Evolutionary conservation across 208 protist genomes (phyloP).

Genomic region (Crithidia sp.): DNA sequence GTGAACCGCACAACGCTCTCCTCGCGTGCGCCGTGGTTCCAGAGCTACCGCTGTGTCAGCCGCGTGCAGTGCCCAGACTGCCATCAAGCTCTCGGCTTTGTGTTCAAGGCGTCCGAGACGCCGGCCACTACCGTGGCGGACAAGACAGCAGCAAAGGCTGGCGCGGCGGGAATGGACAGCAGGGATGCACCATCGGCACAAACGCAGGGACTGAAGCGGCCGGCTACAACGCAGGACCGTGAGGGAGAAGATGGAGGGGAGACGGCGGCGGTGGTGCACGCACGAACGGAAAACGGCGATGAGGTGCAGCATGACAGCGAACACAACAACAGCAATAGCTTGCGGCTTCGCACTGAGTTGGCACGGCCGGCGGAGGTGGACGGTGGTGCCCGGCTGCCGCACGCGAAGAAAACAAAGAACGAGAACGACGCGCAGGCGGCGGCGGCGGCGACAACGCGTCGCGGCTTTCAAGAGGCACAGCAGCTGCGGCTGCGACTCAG

Average conservation of each 20-base stretch:
- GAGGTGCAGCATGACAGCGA: too few species aligned
- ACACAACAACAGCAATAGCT: too few species aligned
- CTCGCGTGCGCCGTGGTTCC: constrained; percentile 69
- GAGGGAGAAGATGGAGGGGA: constrained; percentile 1
- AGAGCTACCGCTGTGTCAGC: constrained; percentile 46
- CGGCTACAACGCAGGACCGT: constrained; percentile 13
- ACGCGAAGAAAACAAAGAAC: constrained; percentile 36
- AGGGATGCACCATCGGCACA: not conserved
- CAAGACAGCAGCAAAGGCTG: too few species aligned
- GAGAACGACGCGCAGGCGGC: constrained; percentile 32
- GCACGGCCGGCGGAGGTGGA: not conserved
- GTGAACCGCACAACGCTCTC: constrained; percentile 69
- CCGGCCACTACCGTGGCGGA: too few species aligned
- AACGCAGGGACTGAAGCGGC: constrained; percentile 29
- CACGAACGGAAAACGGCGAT: not conserved
- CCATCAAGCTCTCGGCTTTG: constrained; percentile 71
- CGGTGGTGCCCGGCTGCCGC: constrained; percentile 18
- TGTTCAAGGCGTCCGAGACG: constrained; percentile 36
- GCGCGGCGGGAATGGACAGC: too few species aligned
- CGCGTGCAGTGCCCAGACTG: constrained; percentile 82
- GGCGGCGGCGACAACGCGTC: constrained; percentile 19
- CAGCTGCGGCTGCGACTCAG: constrained; percentile 5
- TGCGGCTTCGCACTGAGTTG: too few species aligned
- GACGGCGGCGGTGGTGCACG: not conserved
- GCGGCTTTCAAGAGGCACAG: constrained; percentile 19